Conservation (phyloP, 768 basidiomycete species). For the Boletus huronensis region DNA sequence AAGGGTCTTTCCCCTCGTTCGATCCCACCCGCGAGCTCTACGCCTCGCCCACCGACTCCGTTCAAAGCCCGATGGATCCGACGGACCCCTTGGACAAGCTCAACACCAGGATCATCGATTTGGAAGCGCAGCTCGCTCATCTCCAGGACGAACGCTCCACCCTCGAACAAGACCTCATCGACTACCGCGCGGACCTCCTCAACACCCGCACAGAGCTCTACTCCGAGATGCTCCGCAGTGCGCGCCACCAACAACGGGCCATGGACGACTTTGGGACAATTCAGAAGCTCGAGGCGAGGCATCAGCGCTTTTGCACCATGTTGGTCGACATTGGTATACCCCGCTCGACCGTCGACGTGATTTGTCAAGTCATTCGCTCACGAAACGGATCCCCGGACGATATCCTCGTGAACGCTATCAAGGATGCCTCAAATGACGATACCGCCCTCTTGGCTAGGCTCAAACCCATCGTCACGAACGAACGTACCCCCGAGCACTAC, state of each 20-base stretch:
- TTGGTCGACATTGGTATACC: slow-evolving; percentile 30
- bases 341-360: slow-evolving; percentile 17
- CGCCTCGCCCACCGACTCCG: background rate
- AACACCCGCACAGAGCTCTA: slow-evolving; percentile 28
- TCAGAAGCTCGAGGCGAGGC: slow-evolving; percentile 25
- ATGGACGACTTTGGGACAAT: slow-evolving; percentile 25
- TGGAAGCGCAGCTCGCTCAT: slow-evolving; percentile 11
- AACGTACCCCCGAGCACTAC: slow-evolving; percentile 42
- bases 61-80: background rate
- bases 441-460: slow-evolving; percentile 43
- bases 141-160: slow-evolving; percentile 15
- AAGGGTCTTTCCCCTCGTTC: slow-evolving; percentile 21
- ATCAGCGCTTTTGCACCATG: slow-evolving; percentile 23
- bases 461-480: slow-evolving; percentile 32
- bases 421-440: slow-evolving; percentile 37
- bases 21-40: slow-evolving; percentile 25
- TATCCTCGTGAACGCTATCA: slow-evolving; percentile 42
- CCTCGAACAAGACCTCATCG: slow-evolving; percentile 28
- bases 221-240: slow-evolving; percentile 26
- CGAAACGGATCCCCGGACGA: slow-evolving; percentile 38
- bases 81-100: background rate
- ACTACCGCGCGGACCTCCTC: slow-evolving; percentile 28
- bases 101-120: slow-evolving; percentile 6
- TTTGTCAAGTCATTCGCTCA: slow-evolving; percentile 21
- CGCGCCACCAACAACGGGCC: slow-evolving; percentile 25